These are phyloP conservation scores for Exophiala phaeomuriformis DNA, from an alignment of 2,329 filamentous ascomycete genomes.

Conservation along the genomic window DNA sequence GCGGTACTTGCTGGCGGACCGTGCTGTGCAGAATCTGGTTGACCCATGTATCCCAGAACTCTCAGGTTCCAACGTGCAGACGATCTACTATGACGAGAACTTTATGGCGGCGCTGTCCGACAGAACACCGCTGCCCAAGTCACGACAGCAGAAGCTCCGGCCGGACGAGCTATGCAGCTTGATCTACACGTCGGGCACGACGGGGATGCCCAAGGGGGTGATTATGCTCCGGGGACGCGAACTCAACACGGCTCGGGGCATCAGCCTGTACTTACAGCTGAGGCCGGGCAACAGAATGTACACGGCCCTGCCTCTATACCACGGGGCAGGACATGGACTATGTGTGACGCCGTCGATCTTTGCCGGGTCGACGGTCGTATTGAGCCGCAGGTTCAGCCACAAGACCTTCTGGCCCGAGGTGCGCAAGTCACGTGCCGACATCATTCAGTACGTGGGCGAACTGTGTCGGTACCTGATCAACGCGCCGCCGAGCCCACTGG, in stretches of 20 bases:
- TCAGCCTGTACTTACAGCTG: conserved; percentile 31
- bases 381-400: conserved; percentile 33
- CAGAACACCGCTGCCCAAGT: conserved; percentile 48
- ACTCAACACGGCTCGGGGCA: conserved; percentile 26
- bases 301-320: conserved; percentile 69
- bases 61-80: conserved; percentile 46
- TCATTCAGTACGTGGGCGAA: conserved; percentile 52
- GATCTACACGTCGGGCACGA: conserved; percentile 73
- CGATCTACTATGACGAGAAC: conserved; percentile 50
- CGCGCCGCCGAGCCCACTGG: conserved; percentile 39
- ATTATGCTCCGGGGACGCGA: conserved; percentile 33
- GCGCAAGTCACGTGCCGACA: conserved; percentile 41
- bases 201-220: conserved; percentile 62
- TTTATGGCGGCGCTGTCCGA: conserved; percentile 40
- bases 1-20: conserved; percentile 53
- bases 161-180: conserved; percentile 52
- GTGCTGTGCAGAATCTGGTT: conserved; percentile 44
- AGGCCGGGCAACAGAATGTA: conserved; percentile 56
- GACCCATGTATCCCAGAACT: conserved; percentile 44
- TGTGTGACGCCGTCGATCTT: conserved; percentile 46
- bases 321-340: conserved; percentile 58
- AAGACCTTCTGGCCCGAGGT: conserved; percentile 28
- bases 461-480: conserved; percentile 44
- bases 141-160: conserved; percentile 47
- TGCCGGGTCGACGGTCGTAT: conserved; percentile 40